Percentiles rank a stretch among this genome's conserved stretches.
Evolutionary conservation across 2,329 filamentous ascomycete species (phyloP).

Genomic region (Cadophora sp.): DNA sequence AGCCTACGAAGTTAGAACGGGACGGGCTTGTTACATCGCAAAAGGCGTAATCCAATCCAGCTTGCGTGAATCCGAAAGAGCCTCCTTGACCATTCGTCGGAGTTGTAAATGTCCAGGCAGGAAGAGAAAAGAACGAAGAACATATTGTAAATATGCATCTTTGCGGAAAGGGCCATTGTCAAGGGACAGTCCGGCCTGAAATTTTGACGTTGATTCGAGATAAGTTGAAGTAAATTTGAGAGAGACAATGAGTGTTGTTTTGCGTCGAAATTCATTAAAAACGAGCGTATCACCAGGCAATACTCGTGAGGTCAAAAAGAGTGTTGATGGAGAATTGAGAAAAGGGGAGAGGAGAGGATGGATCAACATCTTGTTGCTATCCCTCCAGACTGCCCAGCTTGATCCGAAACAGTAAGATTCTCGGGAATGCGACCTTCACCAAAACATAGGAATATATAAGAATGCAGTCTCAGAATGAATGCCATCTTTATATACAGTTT

Average conservation of each 20-base stretch:
- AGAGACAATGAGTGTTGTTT: background rate
- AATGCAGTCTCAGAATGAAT: background rate
- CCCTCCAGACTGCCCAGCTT: background rate
- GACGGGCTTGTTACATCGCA: background rate
- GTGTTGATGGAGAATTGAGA: background rate
- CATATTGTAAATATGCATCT: background rate
- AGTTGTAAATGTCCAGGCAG: background rate
- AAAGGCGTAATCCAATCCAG: background rate
- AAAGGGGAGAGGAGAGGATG: background rate
- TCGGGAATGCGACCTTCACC: background rate
- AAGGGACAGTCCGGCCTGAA: background rate
- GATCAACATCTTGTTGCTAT: background rate
- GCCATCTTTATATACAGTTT: background rate
- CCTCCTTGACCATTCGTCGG: constrained; percentile 12
- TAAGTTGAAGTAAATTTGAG: background rate
- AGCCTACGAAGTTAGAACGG: constrained; percentile 1
- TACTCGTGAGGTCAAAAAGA: background rate
- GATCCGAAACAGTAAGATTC: background rate
- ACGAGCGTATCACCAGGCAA: background rate
- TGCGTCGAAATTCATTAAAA: background rate
- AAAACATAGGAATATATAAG: background rate
- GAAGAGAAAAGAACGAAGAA: background rate
- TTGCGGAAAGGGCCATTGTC: background rate
- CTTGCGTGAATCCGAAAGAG: constrained; percentile 13
- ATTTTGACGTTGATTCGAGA: background rate